Evolutionary conservation across 352 stramenopile genomes (phyloP).

Genomic region (Phytophthora litchii): DNA sequence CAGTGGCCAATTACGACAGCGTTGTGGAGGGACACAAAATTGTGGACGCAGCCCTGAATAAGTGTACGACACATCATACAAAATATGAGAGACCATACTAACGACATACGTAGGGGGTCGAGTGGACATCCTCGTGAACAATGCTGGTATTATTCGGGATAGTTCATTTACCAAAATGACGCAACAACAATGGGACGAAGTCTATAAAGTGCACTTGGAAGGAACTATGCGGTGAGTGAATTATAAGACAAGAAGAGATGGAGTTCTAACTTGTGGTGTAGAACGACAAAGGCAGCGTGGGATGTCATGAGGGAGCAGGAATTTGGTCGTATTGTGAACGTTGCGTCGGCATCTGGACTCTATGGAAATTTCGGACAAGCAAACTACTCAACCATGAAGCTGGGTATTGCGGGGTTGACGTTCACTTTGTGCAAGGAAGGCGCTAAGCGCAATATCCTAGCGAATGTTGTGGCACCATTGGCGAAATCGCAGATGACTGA

Average conservation of each 20-base stretch:
- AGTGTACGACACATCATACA: slow-evolving; percentile 47
- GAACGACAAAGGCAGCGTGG: slow-evolving; percentile 82
- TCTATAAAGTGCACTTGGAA: slow-evolving; percentile 85
- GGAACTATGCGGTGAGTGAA: slow-evolving; percentile 73
- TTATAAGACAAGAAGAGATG: neutral
- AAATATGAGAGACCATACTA: too few relatives aligned
- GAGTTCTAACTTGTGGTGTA: slow-evolving; percentile 14
- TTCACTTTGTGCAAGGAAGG: slow-evolving; percentile 90
- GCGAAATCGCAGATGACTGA: slow-evolving; percentile 88
- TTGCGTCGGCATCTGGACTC: slow-evolving; percentile 80
- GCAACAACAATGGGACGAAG: slow-evolving; percentile 81
- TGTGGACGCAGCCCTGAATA: slow-evolving; percentile 83
- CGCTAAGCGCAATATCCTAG: slow-evolving; percentile 69
- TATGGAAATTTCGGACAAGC: slow-evolving; percentile 92
- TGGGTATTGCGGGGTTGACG: slow-evolving; percentile 93
- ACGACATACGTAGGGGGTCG: slow-evolving; percentile 51
- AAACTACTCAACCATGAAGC: slow-evolving; percentile 90
- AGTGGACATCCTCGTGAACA: slow-evolving; percentile 94
- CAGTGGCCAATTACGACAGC: slow-evolving; percentile 78
- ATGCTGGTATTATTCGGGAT: slow-evolving; percentile 92
- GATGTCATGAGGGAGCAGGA: slow-evolving; percentile 75
- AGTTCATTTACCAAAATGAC: slow-evolving; percentile 89
- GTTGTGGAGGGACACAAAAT: slow-evolving; percentile 76
- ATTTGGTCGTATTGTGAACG: slow-evolving; percentile 88
- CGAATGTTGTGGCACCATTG: slow-evolving; percentile 84